Percentiles rank a stretch among this genome's conserved stretches.
Evolutionary conservation across 331 rosid species (phyloP).

Genomic region (Erythrophleum ivorense): DNA sequence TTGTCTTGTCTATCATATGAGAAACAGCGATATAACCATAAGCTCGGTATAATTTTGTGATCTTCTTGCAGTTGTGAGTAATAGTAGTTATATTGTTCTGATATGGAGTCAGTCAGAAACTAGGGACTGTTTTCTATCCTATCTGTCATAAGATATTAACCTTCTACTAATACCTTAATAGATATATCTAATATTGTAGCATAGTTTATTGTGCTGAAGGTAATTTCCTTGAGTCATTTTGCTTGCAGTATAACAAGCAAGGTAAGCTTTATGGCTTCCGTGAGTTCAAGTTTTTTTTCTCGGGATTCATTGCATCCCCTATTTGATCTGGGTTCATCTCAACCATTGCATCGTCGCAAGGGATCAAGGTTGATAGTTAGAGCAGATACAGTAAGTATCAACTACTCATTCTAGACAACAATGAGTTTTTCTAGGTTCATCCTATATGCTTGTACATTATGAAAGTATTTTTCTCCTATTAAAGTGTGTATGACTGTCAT

Average conservation of each 20-base stretch:
- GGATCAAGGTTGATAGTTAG: slow-evolving; percentile 75
- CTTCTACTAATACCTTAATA: not conserved
- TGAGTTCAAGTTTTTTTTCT: slow-evolving; percentile 68
- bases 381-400: slow-evolving; percentile 82
- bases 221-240: slow-evolving; percentile 37
- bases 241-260: slow-evolving; percentile 64
- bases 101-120: not conserved
- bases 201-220: slow-evolving; percentile 9
- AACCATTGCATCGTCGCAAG: slow-evolving; percentile 57
- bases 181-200: not conserved
- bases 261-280: slow-evolving; percentile 56
- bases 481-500: not conserved
- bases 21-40: not conserved
- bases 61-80: slow-evolving; percentile 9
- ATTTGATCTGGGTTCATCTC: slow-evolving; percentile 50
- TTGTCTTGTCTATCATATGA: not conserved
- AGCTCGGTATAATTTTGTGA: slow-evolving; percentile 5
- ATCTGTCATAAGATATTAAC: not conserved
- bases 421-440: slow-evolving; percentile 10
- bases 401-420: slow-evolving; percentile 29
- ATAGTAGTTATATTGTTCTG: slow-evolving; percentile 10
- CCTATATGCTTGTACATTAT: not conserved
- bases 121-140: not conserved
- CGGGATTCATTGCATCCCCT: slow-evolving; percentile 55
- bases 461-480: not conserved